phyloP scores from a whole-genome alignment of 805 yeast species.

The Starmerella lactis-condensi region DNA sequence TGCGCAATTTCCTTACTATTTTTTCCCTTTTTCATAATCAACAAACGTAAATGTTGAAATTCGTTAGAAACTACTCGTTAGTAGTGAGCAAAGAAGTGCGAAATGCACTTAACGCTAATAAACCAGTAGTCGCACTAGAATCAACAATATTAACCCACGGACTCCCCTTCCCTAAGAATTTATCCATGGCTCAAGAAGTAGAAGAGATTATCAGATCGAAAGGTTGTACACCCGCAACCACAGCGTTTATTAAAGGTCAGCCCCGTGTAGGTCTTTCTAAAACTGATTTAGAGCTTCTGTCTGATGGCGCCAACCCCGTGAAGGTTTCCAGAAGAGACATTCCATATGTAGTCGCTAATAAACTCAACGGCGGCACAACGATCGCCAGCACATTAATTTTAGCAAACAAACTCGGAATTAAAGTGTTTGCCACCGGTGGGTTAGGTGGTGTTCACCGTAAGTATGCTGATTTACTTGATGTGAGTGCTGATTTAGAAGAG shows the following conservation, averaged over 20 bases:
- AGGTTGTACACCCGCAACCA: conserved; percentile 72
- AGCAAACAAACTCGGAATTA: conserved; percentile 55
- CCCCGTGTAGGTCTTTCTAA: conserved; percentile 49
- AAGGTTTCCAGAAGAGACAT: conserved; percentile 72
- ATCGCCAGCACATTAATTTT: conserved; percentile 77
- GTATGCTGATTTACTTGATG: conserved; percentile 56
- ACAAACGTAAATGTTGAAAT: no score
- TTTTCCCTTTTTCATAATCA: no score
- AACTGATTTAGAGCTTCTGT: conserved; percentile 34
- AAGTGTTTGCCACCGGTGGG: conserved; percentile 84
- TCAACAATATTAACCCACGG: conserved; percentile 84
- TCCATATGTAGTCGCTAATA: conserved; percentile 45
- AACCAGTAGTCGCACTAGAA: conserved; percentile 67
- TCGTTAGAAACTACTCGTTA: no score
- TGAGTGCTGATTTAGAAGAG: conserved; percentile 77
- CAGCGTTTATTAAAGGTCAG: conserved; percentile 53
- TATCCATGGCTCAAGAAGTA: conserved; percentile 52
- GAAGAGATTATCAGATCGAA: conserved; percentile 39
- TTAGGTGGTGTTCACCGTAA: conserved; percentile 80
- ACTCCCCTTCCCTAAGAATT: conserved; percentile 59
- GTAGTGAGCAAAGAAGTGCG: conserved; percentile 30
- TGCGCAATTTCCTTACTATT: no score
- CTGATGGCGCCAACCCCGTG: conserved; percentile 24
- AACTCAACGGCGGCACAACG: conserved; percentile 70
- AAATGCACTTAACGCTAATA: conserved; percentile 38